Evolutionary conservation across 495 filamentous ascomycete species (phyloP).

Genomic region (Geopyxis carbonaria): DNA sequence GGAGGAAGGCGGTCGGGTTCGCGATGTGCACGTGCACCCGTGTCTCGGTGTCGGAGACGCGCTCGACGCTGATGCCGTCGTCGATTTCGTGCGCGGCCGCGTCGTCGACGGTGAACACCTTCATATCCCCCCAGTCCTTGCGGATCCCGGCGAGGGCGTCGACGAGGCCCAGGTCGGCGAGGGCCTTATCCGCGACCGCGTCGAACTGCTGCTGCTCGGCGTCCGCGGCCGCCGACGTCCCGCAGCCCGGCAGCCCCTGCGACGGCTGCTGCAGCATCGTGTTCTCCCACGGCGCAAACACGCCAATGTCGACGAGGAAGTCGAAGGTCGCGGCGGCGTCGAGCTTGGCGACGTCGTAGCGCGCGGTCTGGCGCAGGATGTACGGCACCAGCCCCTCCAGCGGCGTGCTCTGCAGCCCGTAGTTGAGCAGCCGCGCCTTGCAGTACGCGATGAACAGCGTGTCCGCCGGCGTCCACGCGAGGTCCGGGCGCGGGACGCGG

Average conservation of each 20-base stretch:
- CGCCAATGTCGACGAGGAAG: constrained; percentile 75
- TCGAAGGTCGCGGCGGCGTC: constrained; percentile 40
- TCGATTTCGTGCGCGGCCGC: constrained; percentile 61
- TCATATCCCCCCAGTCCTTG: constrained; percentile 49
- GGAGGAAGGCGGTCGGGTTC: constrained; percentile 78
- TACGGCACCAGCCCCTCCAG: constrained; percentile 47
- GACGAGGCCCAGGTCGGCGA: constrained; percentile 19
- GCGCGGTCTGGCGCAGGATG: constrained; percentile 51
- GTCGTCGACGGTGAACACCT: constrained; percentile 74
- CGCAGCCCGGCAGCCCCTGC: constrained; percentile 43
- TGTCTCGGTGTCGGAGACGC: constrained; percentile 38
- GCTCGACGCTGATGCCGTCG: constrained; percentile 71
- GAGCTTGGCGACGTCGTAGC: constrained; percentile 47
- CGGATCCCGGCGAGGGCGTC: constrained; percentile 46
- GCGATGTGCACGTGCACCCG: constrained; percentile 88
- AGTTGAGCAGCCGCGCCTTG: constrained; percentile 45
- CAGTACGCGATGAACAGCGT: constrained; percentile 50
- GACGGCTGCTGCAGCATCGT: constrained; percentile 41
- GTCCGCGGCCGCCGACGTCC: constrained; percentile 27
- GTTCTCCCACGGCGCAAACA: constrained; percentile 67
- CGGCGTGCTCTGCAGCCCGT: constrained; percentile 31
- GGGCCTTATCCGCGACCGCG: constrained; percentile 8
- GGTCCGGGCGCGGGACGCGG: constrained; percentile 34
- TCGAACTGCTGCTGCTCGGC: constrained; percentile 25
- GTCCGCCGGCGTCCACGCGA: constrained; percentile 32